These are phyloP conservation scores for Fusarium sulawesiense DNA, from an alignment of 2,329 filamentous ascomycete genomes.

Conservation along the genomic window DNA sequence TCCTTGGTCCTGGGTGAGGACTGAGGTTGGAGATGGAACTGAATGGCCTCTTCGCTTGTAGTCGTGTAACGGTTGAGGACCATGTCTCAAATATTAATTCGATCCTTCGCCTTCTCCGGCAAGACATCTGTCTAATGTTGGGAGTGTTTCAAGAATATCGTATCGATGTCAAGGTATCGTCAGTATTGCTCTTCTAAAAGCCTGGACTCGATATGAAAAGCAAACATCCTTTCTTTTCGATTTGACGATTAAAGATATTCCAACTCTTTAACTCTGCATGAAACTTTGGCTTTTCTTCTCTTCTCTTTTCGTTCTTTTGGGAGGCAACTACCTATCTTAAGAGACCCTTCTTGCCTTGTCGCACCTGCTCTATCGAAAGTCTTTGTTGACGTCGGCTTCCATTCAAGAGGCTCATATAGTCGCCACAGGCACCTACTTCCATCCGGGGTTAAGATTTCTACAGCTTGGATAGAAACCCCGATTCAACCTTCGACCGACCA, in stretches of 20 bases:
- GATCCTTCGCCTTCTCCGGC: conserved; percentile 37
- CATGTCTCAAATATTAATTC: conserved; percentile 51
- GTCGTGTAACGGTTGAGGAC: conserved; percentile 41
- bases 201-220: conserved; percentile 38
- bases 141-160: conserved; percentile 44
- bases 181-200: conserved; percentile 2
- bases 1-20: conserved; percentile 17
- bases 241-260: not conserved
- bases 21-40: conserved; percentile 39
- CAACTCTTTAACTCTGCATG: not conserved
- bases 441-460: not conserved
- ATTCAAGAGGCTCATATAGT: not conserved
- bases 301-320: not conserved
- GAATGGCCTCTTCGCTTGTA: conserved; percentile 33
- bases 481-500: not conserved
- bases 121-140: conserved; percentile 30
- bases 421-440: not conserved
- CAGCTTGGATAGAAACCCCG: not conserved
- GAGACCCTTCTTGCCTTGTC: not conserved
- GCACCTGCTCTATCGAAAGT: not conserved
- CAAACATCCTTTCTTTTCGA: conserved; percentile 10
- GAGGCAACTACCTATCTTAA: too few relatives aligned
- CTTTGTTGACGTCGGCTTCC: not conserved
- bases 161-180: conserved; percentile 31
- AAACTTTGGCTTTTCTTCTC: not conserved